These are phyloP conservation scores for Candida suzukii DNA, from an alignment of 805 yeast genomes.

Conservation along the genomic window DNA sequence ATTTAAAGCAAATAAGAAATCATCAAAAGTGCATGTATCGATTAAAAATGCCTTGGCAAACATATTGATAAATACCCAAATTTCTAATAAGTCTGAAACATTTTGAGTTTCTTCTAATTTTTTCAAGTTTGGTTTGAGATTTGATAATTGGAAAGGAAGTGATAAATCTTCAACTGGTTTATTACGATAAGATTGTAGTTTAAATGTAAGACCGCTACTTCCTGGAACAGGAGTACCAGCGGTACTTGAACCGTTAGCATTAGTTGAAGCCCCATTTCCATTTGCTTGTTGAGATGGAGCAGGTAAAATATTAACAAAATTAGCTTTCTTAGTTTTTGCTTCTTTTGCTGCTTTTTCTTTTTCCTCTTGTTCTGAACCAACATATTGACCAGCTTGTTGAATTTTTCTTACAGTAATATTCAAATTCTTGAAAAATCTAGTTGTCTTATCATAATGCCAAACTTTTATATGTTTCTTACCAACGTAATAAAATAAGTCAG, in stretches of 20 bases:
- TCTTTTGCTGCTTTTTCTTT: neutral
- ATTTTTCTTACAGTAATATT: conserved; percentile 33
- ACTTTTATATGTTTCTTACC: conserved; percentile 41
- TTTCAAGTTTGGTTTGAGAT: conserved; percentile 19
- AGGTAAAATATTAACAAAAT: conserved; percentile 12
- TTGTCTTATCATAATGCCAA: conserved; percentile 54
- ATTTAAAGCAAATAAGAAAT: conserved; percentile 51
- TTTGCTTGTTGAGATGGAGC: conserved; percentile 5
- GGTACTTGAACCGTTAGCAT: too few species aligned
- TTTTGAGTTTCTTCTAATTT: conserved; percentile 15
- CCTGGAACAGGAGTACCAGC: conserved; percentile 7
- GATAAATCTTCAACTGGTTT: conserved; percentile 24
- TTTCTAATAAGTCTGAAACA: conserved; percentile 46
- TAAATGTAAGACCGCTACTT: neutral
- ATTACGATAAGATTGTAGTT: neutral
- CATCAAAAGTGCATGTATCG: conserved; percentile 79
- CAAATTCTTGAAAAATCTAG: conserved; percentile 45
- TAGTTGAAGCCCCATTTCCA: neutral
- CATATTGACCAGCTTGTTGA: conserved; percentile 19
- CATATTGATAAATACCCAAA: conserved; percentile 71
- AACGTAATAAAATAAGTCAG: conserved; percentile 43
- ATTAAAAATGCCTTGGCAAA: conserved; percentile 56
- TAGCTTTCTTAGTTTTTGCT: neutral
- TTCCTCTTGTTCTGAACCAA: neutral
- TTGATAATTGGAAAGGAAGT: conserved; percentile 20